Evolutionary conservation across 257 asterid genomes (phyloP), one percentile per base, ranked within the genome.

Genomic region (Solanum phureja): DNA sequence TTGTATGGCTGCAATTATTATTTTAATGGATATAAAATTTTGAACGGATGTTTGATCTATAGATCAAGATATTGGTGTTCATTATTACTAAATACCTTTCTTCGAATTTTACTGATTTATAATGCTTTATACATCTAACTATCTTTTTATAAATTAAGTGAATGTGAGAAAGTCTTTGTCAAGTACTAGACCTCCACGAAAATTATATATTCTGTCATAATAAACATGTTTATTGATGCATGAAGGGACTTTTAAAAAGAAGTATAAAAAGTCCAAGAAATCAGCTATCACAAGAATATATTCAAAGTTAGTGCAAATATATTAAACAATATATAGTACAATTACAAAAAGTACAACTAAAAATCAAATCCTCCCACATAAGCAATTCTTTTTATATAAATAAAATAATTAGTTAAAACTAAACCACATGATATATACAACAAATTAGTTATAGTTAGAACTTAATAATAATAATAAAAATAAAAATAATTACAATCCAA

Each of bases 71-170:
- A 6, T 16, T 12, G 2, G 6, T 11, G 56, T 12, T 18, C 21
- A 52, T 52, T 52, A 18, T 16, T 12, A 46, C 6, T 46, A 46
- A 11, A 11, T 12, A 46, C 18, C 18, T 4, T 46, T 46, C 18
- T 46, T 52, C 2, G 0, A 19, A 56, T 19, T 1, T 1, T 56
- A 3, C 2, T 64, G 1, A 24, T 0, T 19, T 4, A 3, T 19
- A 21, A 21, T 58, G 0, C 0, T 60, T 60, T 21, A 21, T 3
- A 3, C 1, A 21, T 7, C 27, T 1, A 60, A 3, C 1, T 19
- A 21, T 60, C 13, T 60, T 3, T 62, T 62, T 56, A 62, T 23
- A 24, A 10, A 62, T 3, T 5, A 24, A 66, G 72, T 73, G 40
- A 35, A 21, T 35, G 31, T 74, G 31, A 21, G 7, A 37, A 74